Evolutionary conservation across 257 asterid species (phyloP), one percentile per base, ranked within the genome.

Genomic region (Cordia subcordata): DNA sequence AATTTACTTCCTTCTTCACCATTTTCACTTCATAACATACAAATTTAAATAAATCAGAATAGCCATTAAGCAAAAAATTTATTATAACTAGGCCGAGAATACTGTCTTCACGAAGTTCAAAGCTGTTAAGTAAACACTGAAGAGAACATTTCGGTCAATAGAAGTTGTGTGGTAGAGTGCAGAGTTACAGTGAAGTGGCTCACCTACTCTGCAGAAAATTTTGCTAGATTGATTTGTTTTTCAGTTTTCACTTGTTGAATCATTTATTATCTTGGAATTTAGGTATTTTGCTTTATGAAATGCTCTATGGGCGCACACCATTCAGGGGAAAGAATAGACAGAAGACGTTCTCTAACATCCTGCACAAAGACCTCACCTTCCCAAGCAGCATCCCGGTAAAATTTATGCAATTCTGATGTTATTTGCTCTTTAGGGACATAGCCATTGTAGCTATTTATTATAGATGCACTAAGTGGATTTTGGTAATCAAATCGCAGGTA

Each of bases 251-350:
- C 35, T 27, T 27, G 6, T 6, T 27, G 6, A 27, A 27, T 27
- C 3, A 27, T 27, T n/a, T 27, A 27, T 3, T 6, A 27, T 27
- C 35, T 27, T 62, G 27, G 57, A 40, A 58, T 69, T 59, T 84
- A 90, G 97, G 97, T 60, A 87, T 91, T 65, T 72, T 91, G 75
- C 84, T 91, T 23, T 87, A 87, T 47, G 98, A 90, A 76, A 87
- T 90, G 98, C 85, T 90, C 19, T 90, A 87, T 20, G 98, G 98
- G n/a, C 96, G 96, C 51, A 85, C 98, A 5, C 98, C 98, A 13
- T 91, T 91, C 81, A 80, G 98, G 76, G 98, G 96, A 72, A 91
- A 91, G 78, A 91, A 91, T 51, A 80, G 96, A 77, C 98, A 88
- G 79, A 91, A 86, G 79, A 92, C 99, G 50, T 92, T 92, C 58